Evolutionary conservation across 148 eudicot genomes (phyloP).

Genomic region (Rhododendron kiyosumense): DNA sequence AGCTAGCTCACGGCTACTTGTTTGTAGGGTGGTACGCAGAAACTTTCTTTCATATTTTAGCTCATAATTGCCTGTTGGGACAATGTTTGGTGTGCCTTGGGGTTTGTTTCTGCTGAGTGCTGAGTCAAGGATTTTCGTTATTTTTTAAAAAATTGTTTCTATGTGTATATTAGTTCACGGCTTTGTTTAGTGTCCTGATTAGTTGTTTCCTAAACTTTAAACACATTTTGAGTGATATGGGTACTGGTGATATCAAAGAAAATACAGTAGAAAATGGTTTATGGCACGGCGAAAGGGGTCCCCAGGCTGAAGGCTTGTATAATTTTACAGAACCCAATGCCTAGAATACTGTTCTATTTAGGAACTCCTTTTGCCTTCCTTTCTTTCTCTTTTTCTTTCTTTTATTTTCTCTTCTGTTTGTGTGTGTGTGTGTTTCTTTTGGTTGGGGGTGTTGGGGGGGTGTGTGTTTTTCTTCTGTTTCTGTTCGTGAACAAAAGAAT

Average conservation of each 20-base stretch:
- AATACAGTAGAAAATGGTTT: not conserved
- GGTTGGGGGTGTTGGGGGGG: not conserved
- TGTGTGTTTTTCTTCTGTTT: too few species aligned
- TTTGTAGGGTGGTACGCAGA: not conserved
- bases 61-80: not conserved
- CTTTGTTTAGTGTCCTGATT: not conserved
- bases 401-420: not conserved
- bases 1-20: not conserved
- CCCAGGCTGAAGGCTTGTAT: not conserved
- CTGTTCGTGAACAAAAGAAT: not conserved
- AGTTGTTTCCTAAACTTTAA: not conserved
- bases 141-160: not conserved
- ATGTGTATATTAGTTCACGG: not conserved
- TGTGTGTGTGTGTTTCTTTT: not conserved
- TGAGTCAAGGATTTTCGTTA: not conserved
- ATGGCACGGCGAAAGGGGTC: not conserved
- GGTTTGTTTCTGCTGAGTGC: not conserved
- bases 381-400: not conserved
- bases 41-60: not conserved
- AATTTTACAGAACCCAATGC: not conserved
- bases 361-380: not conserved
- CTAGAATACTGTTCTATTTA: not conserved
- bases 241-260: not conserved
- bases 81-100: not conserved
- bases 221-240: not conserved